A percentile compares a stretch with the other conserved stretches of the same genome.
These are phyloP conservation scores for Daldinia loculata DNA, from an alignment of 495 filamentous ascomycete species.

Conservation along the genomic window DNA sequence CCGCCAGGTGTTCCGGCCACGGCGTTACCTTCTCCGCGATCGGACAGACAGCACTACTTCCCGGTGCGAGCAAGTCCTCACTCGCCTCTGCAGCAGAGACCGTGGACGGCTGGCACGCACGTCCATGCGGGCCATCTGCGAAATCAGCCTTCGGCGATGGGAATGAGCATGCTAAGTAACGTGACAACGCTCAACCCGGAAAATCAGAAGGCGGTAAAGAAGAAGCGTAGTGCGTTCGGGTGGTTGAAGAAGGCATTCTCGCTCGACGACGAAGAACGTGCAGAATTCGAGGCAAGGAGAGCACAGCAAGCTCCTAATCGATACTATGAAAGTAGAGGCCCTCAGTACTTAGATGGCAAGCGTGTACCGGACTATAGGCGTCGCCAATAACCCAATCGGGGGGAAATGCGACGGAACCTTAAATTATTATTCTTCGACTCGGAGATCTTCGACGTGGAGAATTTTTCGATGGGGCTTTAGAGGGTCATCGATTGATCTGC, in stretches of 20 bases:
- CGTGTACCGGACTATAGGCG: constrained; percentile 42
- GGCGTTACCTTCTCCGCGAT: constrained; percentile 57
- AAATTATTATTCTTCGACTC: neutral
- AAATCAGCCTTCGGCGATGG: constrained; percentile 59
- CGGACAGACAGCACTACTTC: constrained; percentile 61
- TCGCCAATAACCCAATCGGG: neutral
- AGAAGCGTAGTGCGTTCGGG: constrained; percentile 67
- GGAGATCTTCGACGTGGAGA: constrained; percentile 6
- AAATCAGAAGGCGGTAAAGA: constrained; percentile 56
- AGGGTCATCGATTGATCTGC: constrained; percentile 21
- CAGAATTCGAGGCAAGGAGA: constrained; percentile 59
- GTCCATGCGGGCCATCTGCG: constrained; percentile 44
- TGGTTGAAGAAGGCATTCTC: constrained; percentile 68
- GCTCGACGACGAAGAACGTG: constrained; percentile 64
- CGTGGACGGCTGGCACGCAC: constrained; percentile 59
- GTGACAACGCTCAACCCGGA: constrained; percentile 48
- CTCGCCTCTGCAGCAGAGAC: constrained; percentile 63
- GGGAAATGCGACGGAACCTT: neutral
- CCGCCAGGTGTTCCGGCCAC: constrained; percentile 49
- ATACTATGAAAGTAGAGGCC: constrained; percentile 54
- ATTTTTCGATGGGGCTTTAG: constrained; percentile 11
- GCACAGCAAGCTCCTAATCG: constrained; percentile 49
- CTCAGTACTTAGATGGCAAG: constrained; percentile 56
- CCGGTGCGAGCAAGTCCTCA: constrained; percentile 64
- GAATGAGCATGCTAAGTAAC: constrained; percentile 61